Conservation (phyloP, 1,139 yeast species). For the Taiozyma onychis region DNA sequence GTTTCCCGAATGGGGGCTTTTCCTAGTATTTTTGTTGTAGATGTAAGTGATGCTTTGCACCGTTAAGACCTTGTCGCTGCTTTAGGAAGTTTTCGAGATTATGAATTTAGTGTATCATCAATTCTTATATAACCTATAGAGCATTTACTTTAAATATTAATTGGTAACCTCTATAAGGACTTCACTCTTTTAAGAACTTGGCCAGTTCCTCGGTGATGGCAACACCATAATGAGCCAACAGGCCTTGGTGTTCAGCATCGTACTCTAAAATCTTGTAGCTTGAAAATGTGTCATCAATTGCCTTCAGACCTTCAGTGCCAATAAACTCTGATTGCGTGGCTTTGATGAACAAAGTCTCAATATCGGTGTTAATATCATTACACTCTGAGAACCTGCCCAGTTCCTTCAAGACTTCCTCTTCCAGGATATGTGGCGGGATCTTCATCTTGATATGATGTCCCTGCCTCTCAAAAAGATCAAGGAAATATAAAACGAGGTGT, state of each 20-base stretch:
- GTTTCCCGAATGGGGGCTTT: no score
- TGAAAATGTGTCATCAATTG: conserved; percentile 30
- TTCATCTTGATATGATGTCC: conserved; percentile 18
- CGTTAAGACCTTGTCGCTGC: no score
- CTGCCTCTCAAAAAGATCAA: conserved; percentile 2
- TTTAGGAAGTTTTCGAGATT: no score
- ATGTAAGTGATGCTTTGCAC: no score
- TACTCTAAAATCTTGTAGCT: not conserved
- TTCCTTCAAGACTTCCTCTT: conserved; percentile 3
- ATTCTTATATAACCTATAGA: no score
- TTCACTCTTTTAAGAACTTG: not conserved
- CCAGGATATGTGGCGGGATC: conserved; percentile 20
- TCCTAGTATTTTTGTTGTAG: no score
- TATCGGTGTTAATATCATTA: conserved; percentile 12
- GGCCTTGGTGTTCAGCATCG: not conserved
- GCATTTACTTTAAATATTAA: no score
- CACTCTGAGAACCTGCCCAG: conserved; percentile 37
- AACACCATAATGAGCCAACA: not conserved
- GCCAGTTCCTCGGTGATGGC: not conserved
- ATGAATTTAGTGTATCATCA: no score
- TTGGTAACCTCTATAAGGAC: no score
- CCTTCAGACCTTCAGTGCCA: conserved; percentile 19
- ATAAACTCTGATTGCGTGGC: conserved; percentile 34
- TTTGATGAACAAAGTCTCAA: conserved; percentile 32
- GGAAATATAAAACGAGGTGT: conserved; percentile 2